Conservation (phyloP, 805 yeast species). For the Candida xiaguanensis region DNA sequence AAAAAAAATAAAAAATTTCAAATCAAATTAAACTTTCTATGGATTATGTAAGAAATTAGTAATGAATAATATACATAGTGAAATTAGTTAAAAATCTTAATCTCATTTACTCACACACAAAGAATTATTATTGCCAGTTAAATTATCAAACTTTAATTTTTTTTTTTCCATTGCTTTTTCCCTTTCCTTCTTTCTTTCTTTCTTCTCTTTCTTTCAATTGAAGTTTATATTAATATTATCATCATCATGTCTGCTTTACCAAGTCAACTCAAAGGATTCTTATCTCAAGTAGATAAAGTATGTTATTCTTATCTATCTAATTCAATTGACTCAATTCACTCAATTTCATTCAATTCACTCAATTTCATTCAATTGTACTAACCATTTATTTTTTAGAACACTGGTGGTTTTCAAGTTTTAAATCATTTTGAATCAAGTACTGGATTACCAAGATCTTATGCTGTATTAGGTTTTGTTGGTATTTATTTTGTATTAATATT, state of each 20-base stretch:
- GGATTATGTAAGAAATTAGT: too few species aligned
- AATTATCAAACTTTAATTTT: too few species aligned
- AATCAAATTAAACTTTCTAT: too few species aligned
- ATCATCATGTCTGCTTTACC: slow-evolving; percentile 39
- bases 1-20: too few species aligned
- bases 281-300: slow-evolving; percentile 46
- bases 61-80: background rate
- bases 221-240: background rate
- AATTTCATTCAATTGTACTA: too few species aligned
- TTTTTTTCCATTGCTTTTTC: background rate
- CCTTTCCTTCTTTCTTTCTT: background rate
- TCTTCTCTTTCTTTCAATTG: background rate
- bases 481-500: slow-evolving; percentile 76
- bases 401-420: slow-evolving; percentile 28
- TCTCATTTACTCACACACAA: too few species aligned
- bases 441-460: slow-evolving; percentile 82
- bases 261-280: slow-evolving; percentile 44
- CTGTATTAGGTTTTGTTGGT: slow-evolving; percentile 60
- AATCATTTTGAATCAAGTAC: slow-evolving; percentile 38
- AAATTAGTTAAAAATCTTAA: background rate
- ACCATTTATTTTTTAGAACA: slow-evolving; percentile 18
- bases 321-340: background rate
- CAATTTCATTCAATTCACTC: too few species aligned
- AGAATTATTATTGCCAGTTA: too few species aligned
- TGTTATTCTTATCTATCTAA: slow-evolving; percentile 20